A percentile compares a stretch with the other conserved stretches of the same genome.
Conservation (phyloP, 176 grass and related monocot genomes). For the Eragrostis curvula region DNA sequence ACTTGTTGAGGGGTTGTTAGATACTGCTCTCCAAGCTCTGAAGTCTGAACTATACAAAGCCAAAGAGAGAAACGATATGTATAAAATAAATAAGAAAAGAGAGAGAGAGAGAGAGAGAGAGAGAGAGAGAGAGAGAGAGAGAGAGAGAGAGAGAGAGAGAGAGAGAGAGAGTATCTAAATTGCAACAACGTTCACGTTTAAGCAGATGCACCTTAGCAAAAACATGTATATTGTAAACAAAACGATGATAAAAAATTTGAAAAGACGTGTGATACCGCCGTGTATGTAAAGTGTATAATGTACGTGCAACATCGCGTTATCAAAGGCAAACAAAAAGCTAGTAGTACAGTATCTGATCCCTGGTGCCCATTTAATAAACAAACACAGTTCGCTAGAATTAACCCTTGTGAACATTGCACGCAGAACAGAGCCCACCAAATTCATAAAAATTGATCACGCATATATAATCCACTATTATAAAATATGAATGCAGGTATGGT, state of each 20-base stretch:
- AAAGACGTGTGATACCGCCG: background rate
- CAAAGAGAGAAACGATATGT: background rate
- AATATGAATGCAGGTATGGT: background rate
- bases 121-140: no score
- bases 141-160: no score
- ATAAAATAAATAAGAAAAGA: no score
- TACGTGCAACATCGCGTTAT: constrained; percentile 23
- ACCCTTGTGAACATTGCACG: constrained; percentile 43
- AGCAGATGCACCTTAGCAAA: constrained; percentile 6
- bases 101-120: no score
- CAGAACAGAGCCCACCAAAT: background rate
- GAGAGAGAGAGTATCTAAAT: no score
- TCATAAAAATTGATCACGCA: background rate
- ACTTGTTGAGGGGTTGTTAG: no score
- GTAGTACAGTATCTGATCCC: constrained; percentile 35
- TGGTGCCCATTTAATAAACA: background rate
- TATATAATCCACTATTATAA: background rate
- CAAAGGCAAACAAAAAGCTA: constrained; percentile 6
- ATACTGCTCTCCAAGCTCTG: background rate
- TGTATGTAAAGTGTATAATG: constrained; percentile 15
- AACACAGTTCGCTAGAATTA: constrained; percentile 9
- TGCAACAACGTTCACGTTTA: background rate
- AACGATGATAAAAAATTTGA: background rate
- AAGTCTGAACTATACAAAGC: background rate
- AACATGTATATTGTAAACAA: constrained; percentile 7